Evolutionary conservation across 495 filamentous ascomycete species (phyloP), one percentile per base, ranked within the genome.

Genomic region (Xanthoparmelia taractica): DNA sequence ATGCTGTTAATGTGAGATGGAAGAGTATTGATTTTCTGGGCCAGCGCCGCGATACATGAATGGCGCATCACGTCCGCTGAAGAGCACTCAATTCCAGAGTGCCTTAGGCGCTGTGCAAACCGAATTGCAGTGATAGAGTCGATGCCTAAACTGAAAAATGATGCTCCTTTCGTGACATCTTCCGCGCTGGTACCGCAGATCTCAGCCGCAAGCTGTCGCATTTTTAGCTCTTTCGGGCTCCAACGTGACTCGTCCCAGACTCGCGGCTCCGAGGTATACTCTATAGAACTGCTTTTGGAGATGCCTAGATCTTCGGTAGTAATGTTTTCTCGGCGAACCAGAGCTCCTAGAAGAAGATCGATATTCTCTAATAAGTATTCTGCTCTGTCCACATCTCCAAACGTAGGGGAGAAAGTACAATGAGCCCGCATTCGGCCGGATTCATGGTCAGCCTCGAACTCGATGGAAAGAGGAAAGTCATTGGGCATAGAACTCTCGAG

Each of bases 51-150:
- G 4, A 74, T 68, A 56, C 71, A 72, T 4, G 74, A 67, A 45
- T 70, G 71, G 3, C 73, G 69, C 74, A 76, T 73, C 13, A 74
- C 67, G 64, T 73, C 73, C 34, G 74, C 69, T 12, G 74, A 76
- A 10, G 73, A 73, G 37, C 66, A 71, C 13, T 67, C 43, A 15
- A 73, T 31, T 7, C 68, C 69, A 12, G 61, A 36, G 33, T 69
- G 67, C 31, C 74, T 71, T 8, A 76, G 57, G 20, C 61, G 62
- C 34, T 67, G 60, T 12, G 73, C 69, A 41, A 76, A 72, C 36
- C 66, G 73, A 62, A 76, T 74, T 15, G 74, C 73, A 13, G 65
- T 71, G 23, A 76, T 73, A 8, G 74, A 76, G 50, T 76, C 73
- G 25, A 76, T 67, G 2, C 74, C 74, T 11, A 76, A 64, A 40